Evolutionary conservation across 176 grass and related monocot species (phyloP), one percentile per base, ranked within the genome.

Genomic region (Miscanthus lutarioriparius): DNA sequence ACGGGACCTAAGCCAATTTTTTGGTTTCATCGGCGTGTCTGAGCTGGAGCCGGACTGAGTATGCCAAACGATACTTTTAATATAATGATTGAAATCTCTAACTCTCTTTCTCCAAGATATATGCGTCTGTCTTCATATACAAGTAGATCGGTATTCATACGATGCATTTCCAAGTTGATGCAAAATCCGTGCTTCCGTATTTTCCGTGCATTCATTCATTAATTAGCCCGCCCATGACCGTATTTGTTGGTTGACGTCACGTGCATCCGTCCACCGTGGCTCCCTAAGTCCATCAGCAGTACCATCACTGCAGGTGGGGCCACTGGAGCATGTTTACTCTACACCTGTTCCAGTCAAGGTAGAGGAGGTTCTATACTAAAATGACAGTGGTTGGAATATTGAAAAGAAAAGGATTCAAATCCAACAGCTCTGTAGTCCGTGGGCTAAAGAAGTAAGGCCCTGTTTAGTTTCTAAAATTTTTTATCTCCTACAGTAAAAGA

Each of bases 221-320:
- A 15, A 23, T 68, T 37, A 7, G 27, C 16, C 16, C 10, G 15
- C 53, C 2, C 80, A 19, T 41, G n/a, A 47, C 47, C 73, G 2
- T 17, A 23, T 78, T 32, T 33, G 33, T 35, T 35, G 33, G 33
- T 78, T 61, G 64, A 43, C 25, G 74, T 70, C 83, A 78, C 74
- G 74, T 58, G 75, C 48, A 56, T 8, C 10, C 53, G 72, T 27
- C 13, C 22, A 59, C 13, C 58, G 9, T 62, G 5, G 6, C 64
- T 8, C 15, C 30, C 8, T 16, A 37, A 8, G 30, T 66, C 64
- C 76, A 23, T 26, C 7, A 47, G 16, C 40, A 22, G 53, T 56
- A 56, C 20, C 61, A 26, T 61, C n/a, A 61, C 22, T 10, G 17
- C 36, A 30, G 3, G 25, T 44, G 76, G 76, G 38, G 4, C 37